Evolutionary conservation across 2,329 filamentous ascomycete genomes (phyloP), one percentile per base, ranked within the genome.

Genomic region (Alternaria sp.): DNA sequence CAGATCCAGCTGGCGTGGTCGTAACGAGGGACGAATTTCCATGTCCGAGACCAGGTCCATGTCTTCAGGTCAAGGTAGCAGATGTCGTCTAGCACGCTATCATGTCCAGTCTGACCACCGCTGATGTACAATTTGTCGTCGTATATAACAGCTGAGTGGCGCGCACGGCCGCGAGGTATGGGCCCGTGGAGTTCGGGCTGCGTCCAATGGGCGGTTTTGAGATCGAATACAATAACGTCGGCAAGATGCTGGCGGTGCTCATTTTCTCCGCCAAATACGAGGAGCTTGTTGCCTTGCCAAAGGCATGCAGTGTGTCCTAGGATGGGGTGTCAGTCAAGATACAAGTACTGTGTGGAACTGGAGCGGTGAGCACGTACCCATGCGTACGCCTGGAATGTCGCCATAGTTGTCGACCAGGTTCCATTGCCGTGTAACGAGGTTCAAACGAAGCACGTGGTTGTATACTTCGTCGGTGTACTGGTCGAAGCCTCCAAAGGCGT

Each of bases 391-490:
- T 5, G 94, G 94, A 66, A 98, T 98, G 80, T 98, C 94, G 34
- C 95, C 95, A 82, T 97, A 99, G 80, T 99, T 99, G 81, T 98
- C 95, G 20, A 99, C 94, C 51, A 99, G 83, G 67, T 88, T 95
- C 95, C 95, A 99, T 77, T 95, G 92, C 69, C 95, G 89, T 64
- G 90, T 94, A 62, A 90, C 85, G 64, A 99, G 86, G 77, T 99
- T 94, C 52, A 99, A 82, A 71, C 89, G 90, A 65, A 99, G 84
- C 42, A 99, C 95, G 81, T 99, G 95, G 75, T 99, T 99, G 81
- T 99, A 99, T 18, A 99, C 90, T 82, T 99, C 95, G 78, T 99
- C 95, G 0, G 95, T 99, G 76, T 97, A 98, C 79, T 98, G 94
- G 76, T 99, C 95, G 75, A 99, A 99, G 18, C 95, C 95, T 43